A percentile compares a stretch with the other conserved stretches of the same genome.
These are phyloP conservation scores for Penicillium riverlandense DNA, from an alignment of 495 filamentous ascomycete species.

Conservation along the genomic window DNA sequence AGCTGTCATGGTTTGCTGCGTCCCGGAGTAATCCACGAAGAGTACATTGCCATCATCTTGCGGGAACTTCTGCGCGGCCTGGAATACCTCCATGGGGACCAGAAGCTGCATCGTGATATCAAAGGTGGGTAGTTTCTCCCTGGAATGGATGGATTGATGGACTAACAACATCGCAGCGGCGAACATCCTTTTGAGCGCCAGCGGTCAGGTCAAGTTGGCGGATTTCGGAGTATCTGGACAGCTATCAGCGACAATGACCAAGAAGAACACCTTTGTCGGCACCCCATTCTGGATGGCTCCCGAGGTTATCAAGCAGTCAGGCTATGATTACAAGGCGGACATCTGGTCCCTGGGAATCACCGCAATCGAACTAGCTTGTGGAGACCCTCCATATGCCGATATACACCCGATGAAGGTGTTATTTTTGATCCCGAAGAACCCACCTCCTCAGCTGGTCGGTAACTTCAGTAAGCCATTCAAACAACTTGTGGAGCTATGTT, in stretches of 20 bases:
- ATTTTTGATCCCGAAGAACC: constrained; percentile 94
- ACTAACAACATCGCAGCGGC: constrained; percentile 54
- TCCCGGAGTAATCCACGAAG: constrained; percentile 83
- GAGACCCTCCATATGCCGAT: constrained; percentile 91
- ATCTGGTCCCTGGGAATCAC: constrained; percentile 99
- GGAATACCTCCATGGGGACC: constrained; percentile 88
- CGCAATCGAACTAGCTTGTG: constrained; percentile 84
- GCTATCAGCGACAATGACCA: constrained; percentile 98
- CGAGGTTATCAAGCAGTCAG: constrained; percentile 96
- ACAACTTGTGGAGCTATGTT: constrained; percentile 83
- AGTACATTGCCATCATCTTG: constrained; percentile 91
- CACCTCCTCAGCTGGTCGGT: constrained; percentile 74
- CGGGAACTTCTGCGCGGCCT: constrained; percentile 83
- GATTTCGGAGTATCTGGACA: constrained; percentile 98
- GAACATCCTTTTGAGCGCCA: constrained; percentile 78
- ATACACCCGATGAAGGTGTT: constrained; percentile 99
- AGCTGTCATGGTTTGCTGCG: constrained; percentile 89
- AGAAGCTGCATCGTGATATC: constrained; percentile 94
- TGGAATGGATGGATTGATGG: not conserved
- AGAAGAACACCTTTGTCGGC: constrained; percentile 98
- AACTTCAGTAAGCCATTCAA: constrained; percentile 88
- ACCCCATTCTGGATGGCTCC: constrained; percentile 99
- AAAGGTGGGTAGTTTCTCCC: constrained; percentile 57
- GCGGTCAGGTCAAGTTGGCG: constrained; percentile 92
- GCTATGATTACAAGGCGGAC: constrained; percentile 97